phyloP scores from a whole-genome alignment of 2,329 filamentous ascomycete species.

The Talaromyces sp. region DNA sequence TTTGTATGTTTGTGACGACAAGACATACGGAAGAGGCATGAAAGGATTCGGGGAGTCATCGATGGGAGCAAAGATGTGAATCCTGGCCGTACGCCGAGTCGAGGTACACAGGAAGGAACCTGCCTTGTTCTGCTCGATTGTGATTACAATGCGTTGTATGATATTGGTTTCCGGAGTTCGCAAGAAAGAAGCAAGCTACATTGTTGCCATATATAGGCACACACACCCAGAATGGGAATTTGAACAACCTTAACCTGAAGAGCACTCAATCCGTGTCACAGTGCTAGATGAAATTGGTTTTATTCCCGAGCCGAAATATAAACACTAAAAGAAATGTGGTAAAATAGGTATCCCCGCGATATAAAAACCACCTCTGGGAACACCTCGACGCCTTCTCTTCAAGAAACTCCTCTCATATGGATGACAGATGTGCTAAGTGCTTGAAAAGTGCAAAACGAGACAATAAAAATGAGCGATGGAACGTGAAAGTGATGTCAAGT shows the following conservation, averaged over 20 bases:
- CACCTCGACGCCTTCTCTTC: constrained; percentile 7
- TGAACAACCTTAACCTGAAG: background rate
- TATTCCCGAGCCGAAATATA: background rate
- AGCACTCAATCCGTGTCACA: background rate
- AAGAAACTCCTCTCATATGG: background rate
- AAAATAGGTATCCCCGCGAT: background rate
- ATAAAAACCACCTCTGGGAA: background rate
- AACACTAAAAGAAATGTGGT: background rate
- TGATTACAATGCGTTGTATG: background rate
- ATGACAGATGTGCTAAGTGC: background rate
- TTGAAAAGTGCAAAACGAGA: no score
- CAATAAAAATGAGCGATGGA: no score
- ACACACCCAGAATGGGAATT: background rate
- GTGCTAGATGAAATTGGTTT: background rate
- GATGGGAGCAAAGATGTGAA: background rate
- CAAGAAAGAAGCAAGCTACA: background rate
- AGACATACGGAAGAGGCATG: background rate
- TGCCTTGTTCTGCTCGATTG: background rate
- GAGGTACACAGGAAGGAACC: background rate
- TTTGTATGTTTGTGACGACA: background rate
- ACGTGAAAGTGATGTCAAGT: no score
- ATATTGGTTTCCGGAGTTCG: background rate
- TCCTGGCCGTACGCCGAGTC: background rate
- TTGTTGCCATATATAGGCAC: background rate
- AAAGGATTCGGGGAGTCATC: background rate